Evolutionary conservation across 305 asterid genomes (phyloP).

Genomic region (Solanum hybrid): DNA sequence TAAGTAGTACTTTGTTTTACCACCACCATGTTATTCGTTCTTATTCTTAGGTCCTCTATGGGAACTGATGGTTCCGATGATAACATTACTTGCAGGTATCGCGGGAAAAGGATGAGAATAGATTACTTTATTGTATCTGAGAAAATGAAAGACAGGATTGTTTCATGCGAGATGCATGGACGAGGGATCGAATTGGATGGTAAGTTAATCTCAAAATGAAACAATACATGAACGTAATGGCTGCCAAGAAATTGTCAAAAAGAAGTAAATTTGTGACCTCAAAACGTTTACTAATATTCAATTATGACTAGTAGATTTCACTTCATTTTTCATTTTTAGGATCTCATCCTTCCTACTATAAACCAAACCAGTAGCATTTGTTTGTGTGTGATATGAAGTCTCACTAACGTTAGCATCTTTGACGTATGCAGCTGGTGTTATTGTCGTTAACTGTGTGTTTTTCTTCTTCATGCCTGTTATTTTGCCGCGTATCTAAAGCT

Average conservation of each 20-base stretch:
- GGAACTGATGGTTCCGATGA: background rate
- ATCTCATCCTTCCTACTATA: background rate
- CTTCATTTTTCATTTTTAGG: background rate
- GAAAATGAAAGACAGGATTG: slow-evolving; percentile 53
- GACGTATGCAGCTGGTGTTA: background rate
- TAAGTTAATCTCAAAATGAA: slow-evolving; percentile 13
- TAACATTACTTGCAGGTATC: slow-evolving; percentile 46
- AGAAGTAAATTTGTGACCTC: background rate
- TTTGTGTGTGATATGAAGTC: background rate
- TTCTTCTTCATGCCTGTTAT: background rate
- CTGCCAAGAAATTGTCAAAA: background rate
- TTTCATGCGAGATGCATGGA: slow-evolving; percentile 75
- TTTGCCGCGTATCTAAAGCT: background rate
- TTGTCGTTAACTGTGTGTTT: background rate
- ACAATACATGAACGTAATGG: background rate
- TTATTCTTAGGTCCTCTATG: background rate
- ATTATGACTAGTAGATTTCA: background rate
- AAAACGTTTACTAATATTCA: background rate
- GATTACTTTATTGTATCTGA: slow-evolving; percentile 78
- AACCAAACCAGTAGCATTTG: background rate
- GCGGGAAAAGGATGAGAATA: slow-evolving; percentile 96
- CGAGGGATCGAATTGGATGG: slow-evolving; percentile 79
- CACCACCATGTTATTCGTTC: background rate
- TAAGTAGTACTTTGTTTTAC: background rate
- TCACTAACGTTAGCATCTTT: background rate